These are phyloP conservation scores for Dalechampia spathulata DNA, from an alignment of 441 rosid genomes.

Conservation along the genomic window DNA sequence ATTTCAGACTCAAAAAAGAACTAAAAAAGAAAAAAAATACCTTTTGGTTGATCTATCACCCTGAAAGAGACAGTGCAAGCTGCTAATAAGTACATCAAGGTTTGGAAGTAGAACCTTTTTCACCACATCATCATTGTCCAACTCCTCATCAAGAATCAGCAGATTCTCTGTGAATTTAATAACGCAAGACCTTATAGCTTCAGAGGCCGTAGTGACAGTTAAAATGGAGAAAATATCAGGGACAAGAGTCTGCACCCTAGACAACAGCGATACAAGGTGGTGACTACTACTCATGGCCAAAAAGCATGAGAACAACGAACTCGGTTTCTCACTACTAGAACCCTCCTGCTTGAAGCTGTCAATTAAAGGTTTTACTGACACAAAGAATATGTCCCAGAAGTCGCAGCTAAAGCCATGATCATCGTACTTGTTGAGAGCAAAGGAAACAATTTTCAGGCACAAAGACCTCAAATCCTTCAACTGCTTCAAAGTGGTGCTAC, in stretches of 20 bases:
- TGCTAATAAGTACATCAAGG: slow-evolving; percentile 49
- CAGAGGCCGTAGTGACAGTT: slow-evolving; percentile 64
- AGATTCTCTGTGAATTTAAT: slow-evolving; percentile 80
- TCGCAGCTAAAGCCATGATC: slow-evolving; percentile 68
- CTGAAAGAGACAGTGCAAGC: slow-evolving; percentile 67
- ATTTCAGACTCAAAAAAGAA: background rate
- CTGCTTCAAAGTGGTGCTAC: slow-evolving; percentile 44
- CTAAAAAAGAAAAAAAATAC: slow-evolving; percentile 26
- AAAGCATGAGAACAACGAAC: slow-evolving; percentile 86
- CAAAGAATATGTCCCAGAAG: slow-evolving; percentile 87
- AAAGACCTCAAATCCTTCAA: slow-evolving; percentile 80
- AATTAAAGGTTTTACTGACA: slow-evolving; percentile 63
- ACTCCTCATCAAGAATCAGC: slow-evolving; percentile 58
- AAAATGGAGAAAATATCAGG: slow-evolving; percentile 83
- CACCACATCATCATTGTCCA: slow-evolving; percentile 35
- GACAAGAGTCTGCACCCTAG: slow-evolving; percentile 61
- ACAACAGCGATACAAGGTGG: slow-evolving; percentile 49
- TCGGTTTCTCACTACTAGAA: slow-evolving; percentile 93
- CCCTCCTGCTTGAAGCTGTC: slow-evolving; percentile 84
- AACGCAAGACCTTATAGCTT: slow-evolving; percentile 60
- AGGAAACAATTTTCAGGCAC: slow-evolving; percentile 66
- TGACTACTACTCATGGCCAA: slow-evolving; percentile 84
- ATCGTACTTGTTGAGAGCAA: slow-evolving; percentile 74
- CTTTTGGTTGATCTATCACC: slow-evolving; percentile 53
- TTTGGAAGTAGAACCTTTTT: slow-evolving; percentile 49